phyloP scores from a whole-genome alignment of 306 rosid genomes.

The Quercus robur region DNA sequence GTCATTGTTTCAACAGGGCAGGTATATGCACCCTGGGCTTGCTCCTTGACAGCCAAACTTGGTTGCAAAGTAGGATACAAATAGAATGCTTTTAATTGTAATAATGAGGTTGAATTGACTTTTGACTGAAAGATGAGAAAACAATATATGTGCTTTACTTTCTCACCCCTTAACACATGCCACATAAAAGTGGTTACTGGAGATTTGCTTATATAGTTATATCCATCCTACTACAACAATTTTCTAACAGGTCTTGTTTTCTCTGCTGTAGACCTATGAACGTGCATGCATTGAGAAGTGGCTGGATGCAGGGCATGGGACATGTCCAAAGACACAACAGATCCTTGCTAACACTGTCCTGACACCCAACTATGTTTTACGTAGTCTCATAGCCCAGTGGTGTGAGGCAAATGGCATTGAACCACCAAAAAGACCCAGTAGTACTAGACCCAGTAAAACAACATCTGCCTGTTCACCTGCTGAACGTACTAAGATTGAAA shows the following conservation, averaged over 20 bases:
- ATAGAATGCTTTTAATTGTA: constrained; percentile 3
- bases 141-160: constrained; percentile 13
- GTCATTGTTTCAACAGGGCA: constrained; percentile 99
- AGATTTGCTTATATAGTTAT: constrained; percentile 15
- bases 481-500: constrained; percentile 68
- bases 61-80: background rate
- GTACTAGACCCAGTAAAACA: constrained; percentile 56
- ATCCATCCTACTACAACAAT: constrained; percentile 13
- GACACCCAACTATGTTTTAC: constrained; percentile 89
- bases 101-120: constrained; percentile 1
- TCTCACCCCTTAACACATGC: constrained; percentile 3
- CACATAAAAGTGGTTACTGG: background rate
- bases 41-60: constrained; percentile 18
- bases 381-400: constrained; percentile 96
- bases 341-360: constrained; percentile 64
- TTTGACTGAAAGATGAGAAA: constrained; percentile 6
- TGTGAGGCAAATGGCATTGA: constrained; percentile 95
- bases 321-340: constrained; percentile 96
- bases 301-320: constrained; percentile 81
- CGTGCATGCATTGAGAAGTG: constrained; percentile 93
- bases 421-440: constrained; percentile 84
- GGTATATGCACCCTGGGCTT: constrained; percentile 45
- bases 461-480: constrained; percentile 72
- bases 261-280: constrained; percentile 81
- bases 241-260: constrained; percentile 24